Evolutionary conservation across 345 rosid genomes (phyloP).

Genomic region (Cardamine resedifolia): DNA sequence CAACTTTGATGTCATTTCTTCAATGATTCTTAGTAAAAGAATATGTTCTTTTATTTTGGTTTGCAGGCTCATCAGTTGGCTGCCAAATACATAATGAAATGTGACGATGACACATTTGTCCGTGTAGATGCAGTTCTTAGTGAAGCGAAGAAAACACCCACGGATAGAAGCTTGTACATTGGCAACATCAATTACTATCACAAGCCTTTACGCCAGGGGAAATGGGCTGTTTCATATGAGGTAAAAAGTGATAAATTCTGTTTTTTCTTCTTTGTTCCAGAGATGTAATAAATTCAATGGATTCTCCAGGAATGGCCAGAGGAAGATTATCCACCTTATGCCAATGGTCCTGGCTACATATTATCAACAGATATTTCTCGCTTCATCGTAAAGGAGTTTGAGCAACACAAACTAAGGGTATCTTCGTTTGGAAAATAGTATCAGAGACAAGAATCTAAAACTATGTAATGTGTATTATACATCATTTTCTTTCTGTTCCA

Average conservation of each 20-base stretch:
- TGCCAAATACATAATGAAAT: slow-evolving; percentile 66
- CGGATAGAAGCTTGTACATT: slow-evolving; percentile 53
- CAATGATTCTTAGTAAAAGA: neutral
- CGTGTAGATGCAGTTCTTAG: slow-evolving; percentile 56
- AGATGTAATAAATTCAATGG: neutral
- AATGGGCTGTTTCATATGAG: slow-evolving; percentile 85
- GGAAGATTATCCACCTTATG: slow-evolving; percentile 82
- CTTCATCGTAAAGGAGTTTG: slow-evolving; percentile 61
- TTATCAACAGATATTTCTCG: slow-evolving; percentile 56
- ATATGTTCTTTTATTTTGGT: slow-evolving; percentile 1
- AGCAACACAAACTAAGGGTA: slow-evolving; percentile 61
- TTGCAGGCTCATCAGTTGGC: slow-evolving; percentile 48
- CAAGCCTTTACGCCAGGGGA: slow-evolving; percentile 70
- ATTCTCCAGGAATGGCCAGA: slow-evolving; percentile 73
- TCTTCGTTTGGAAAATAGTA: neutral
- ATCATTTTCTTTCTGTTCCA: slow-evolving; percentile 22
- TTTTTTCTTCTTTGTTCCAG: neutral
- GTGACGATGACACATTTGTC: slow-evolving; percentile 79
- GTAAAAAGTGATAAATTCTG: slow-evolving; percentile 34
- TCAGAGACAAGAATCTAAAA: neutral
- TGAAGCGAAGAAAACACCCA: slow-evolving; percentile 51
- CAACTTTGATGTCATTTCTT: neutral
- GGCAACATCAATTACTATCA: slow-evolving; percentile 78
- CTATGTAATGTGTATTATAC: slow-evolving; percentile 1
- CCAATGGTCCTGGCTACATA: slow-evolving; percentile 82